Conservation (phyloP, 495 filamentous ascomycete genomes). For the Alectoria sarmentosa region DNA sequence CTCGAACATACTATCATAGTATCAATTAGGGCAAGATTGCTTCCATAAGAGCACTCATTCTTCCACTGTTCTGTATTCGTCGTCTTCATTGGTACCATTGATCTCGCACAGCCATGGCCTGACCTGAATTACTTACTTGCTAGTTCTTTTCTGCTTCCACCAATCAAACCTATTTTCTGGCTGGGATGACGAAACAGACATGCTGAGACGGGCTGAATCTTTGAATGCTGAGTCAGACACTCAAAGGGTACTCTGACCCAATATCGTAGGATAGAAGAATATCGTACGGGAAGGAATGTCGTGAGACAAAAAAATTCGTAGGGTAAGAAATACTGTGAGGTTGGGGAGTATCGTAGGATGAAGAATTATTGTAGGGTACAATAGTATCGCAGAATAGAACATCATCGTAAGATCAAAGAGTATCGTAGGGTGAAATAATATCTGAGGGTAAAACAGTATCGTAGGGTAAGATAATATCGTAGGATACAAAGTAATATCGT, state of each 20-base stretch:
- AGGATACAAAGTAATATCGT: no score
- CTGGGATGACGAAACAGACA: neutral
- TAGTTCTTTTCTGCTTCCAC: no score
- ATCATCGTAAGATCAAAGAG: neutral
- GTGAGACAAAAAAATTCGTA: neutral
- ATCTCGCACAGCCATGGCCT: neutral
- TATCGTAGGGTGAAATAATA: no score
- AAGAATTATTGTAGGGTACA: no score
- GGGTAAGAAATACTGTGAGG: neutral
- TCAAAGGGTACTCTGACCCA: neutral
- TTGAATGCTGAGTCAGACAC: neutral
- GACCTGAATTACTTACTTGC: no score
- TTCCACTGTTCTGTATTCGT: neutral
- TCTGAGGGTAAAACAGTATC: no score
- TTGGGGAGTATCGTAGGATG: no score
- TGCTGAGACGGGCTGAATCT: neutral
- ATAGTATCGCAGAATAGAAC: no score
- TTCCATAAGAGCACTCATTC: neutral
- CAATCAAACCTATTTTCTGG: neutral
- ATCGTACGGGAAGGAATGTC: neutral
- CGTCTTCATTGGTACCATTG: neutral
- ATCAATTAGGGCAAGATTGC: neutral
- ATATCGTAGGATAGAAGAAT: neutral
- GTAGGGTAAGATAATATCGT: no score
- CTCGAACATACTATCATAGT: neutral